Base-by-base conservation (phyloP, 2,329 filamentous ascomycete species). In the Microdochium trichocladiopsis region DNA sequence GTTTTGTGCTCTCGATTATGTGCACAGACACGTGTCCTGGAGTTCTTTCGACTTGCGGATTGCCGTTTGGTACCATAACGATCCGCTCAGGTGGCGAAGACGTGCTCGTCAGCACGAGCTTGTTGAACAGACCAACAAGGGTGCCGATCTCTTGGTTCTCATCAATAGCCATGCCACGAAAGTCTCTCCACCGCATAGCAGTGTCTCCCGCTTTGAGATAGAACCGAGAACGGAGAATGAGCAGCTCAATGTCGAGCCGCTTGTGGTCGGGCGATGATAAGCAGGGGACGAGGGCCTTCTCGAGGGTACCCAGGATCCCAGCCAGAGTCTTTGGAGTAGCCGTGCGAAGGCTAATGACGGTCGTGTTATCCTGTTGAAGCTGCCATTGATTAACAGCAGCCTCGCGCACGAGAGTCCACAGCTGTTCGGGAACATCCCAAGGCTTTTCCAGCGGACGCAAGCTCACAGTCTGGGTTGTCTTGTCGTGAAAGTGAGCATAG, bases 91-190 rank as follows among this genome's bases (percentile, higher is more conserved):
- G 65, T 0, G 25, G 14, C 61, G 55, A 25, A 48, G 12, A 55
- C 10, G 11, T 55, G 28, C 1, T 66, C 56, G 50, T 54, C 1
- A 84, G 58, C 0, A 83, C 65, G 0, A 85, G 65, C 54, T 75
- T 78, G 58, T 67, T 77, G 1, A 57, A 25, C 1, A 84, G 65
- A 0, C 81, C 80, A 28, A 74, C 58, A 3, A 83, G 62, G 0
- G 77, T 73, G 0, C 69, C 74, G 2, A 81, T 59, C 2, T 61
- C 59, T 56, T 82, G 80, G 11, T 69, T 25, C 0, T 54, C 14
- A 55, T 82, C 77, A 2, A 85, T 58, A 0, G 59, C 55, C 72
- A 80, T 78, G 1, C 73, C 76, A 0, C 70, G 67, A 53, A 76
- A 78, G 52, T 83, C 72, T 6, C 69, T 71, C 1, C 75, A 82